A percentile compares a stretch with the other conserved stretches of the same genome.
phyloP scores from a whole-genome alignment of 129 eudicot species.

The Helichrysum umbraculigerum region DNA sequence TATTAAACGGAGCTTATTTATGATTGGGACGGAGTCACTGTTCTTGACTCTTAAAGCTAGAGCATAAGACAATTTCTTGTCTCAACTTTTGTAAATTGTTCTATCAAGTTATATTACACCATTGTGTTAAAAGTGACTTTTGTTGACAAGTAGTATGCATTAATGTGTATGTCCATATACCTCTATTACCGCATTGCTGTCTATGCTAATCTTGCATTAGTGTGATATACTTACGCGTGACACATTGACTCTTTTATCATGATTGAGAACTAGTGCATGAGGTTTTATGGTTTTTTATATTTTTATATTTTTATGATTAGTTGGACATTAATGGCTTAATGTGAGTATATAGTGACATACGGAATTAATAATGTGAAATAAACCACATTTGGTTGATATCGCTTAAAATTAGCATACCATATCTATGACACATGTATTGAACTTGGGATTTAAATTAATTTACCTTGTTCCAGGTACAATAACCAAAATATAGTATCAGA shows the following conservation, averaged over 20 bases:
- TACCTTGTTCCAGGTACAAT: constrained; percentile 7
- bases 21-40: too few species aligned
- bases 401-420: neutral
- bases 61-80: neutral
- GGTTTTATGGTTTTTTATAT: neutral
- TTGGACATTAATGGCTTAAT: neutral
- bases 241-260: neutral
- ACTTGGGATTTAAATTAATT: neutral
- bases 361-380: neutral
- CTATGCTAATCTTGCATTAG: neutral
- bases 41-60: neutral
- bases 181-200: neutral
- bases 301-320: neutral
- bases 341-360: neutral
- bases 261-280: neutral
- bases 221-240: neutral
- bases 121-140: neutral
- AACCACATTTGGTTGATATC: neutral
- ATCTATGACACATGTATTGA: neutral
- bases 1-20: too few species aligned
- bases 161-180: neutral
- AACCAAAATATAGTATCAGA: neutral
- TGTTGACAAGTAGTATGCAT: constrained; percentile 7
- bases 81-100: neutral
- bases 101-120: neutral